Base-by-base conservation (phyloP, 768 basidiomycete genomes). In the Thelephora ganbajun region DNA sequence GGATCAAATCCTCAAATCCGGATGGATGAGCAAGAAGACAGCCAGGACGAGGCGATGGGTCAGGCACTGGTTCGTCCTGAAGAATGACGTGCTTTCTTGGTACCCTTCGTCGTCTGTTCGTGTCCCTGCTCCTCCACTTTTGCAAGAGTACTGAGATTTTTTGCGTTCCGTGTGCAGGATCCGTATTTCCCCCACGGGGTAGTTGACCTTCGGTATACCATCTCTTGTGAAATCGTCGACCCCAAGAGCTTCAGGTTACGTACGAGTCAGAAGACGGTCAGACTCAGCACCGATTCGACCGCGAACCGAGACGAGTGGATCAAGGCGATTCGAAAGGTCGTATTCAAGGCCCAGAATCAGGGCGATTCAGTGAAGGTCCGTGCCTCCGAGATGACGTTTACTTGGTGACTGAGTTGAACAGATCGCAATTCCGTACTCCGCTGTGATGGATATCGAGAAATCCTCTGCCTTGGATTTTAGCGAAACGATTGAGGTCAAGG, bases 141-240 rank as follows among this genome's bases (percentile, higher is more conserved):
- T 43, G 22, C 11, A 43, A 19, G 12, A 30, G 12, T 54, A 48
- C 5, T 46, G 43, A 37, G 35, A 16, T 50, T 46, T 47, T 11
- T 47, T 54, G 35, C 44, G 26, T 9, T 30, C 26, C 26, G 26
- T 9, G 9, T 30, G 26, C 51, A 94, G 91, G 92, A 99, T 56
- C 94, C 93, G 1, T 99, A 99, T 64, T 99, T 99, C 62, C 88
- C 93, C 11, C 87, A 92, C 54, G 96, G 92, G 20, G 91, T 97
- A 48, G 73, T 93, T n/a, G 91, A 96, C 57, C 67, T 99, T 30
- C 86, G 92, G 51, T 98, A 98, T 63, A 85, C 86, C 6, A 83
- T 89, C 41, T 76, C 84, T 19, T 96, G 94, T 60, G 93, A 97
- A 47, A 69, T 87, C 0, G 64, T 71, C 2, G 75, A 77, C 12